Base-by-base conservation (phyloP, 345 rosid species). In the Aurinia saxatilis region DNA sequence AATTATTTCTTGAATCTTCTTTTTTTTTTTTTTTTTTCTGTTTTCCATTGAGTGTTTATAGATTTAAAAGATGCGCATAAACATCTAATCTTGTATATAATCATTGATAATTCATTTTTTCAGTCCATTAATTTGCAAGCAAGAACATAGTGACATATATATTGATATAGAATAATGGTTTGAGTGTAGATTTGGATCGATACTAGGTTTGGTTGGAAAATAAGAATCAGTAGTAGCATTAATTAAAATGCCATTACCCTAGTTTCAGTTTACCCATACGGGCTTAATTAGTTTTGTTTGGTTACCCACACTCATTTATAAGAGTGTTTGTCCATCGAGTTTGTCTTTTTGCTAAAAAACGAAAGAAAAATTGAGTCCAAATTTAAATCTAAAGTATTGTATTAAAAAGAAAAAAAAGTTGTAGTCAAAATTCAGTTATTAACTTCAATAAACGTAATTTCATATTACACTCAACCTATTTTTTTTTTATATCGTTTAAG, bases 171-270 rank as follows among this genome's bases (percentile, higher is more conserved):
- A 55, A 40, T 16, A 47, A 25, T 47, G 50, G 42, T 29, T 57
- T 67, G 65, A 49, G 70, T 57, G 42, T 48, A 57, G 25, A 31
- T 7, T 66, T 39, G 33, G 37, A 48, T 67, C 35, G 50, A 66
- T 34, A 14, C 10, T 39, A 30, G 47, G 58, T 57, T 39, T 57
- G 71, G 65, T 67, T 42, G 50, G 65, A 67, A 67, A 67, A 67
- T 39, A 67, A 48, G 36, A 57, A 57, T 48, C 50, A 50, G 36
- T 13, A 8, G 44, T 15, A 29, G 12, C n/a, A 47, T 56, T 13
- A 47, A 56, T 49, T 18, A 67, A 55, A 57, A 48, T 38, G 44
- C 50, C 50, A 38, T 47, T 27, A 66, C 71, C 42, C 40, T 67
- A 40, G 40, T 18, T 49, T 49, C 58, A 49, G 58, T 49, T 40